phyloP scores from a whole-genome alignment of 2,329 filamentous ascomycete species.

The Microdochium nivale region DNA sequence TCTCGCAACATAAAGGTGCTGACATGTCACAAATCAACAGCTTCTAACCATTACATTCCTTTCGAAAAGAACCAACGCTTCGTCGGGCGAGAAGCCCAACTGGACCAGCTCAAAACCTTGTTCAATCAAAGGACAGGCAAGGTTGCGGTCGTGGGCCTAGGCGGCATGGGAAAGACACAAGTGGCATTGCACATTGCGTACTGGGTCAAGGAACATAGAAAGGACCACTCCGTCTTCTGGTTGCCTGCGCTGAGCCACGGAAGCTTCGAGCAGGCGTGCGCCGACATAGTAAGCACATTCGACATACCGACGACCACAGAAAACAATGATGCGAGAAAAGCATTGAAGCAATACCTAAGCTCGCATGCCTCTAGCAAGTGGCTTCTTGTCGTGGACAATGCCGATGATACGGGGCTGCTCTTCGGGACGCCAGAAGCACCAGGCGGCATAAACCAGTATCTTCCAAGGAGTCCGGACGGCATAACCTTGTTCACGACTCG shows the following conservation, averaged over 20 bases:
- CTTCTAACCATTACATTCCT: neutral
- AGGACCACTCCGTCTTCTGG: constrained; percentile 31
- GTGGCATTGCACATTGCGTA: constrained; percentile 26
- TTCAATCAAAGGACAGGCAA: constrained; percentile 12
- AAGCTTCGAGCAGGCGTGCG: constrained; percentile 26
- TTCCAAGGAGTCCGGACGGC: constrained; percentile 23
- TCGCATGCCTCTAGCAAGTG: constrained; percentile 17
- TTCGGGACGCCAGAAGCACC: constrained; percentile 6
- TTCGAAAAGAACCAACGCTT: neutral
- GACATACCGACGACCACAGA: constrained; percentile 18
- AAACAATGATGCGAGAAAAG: constrained; percentile 22
- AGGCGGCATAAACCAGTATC: constrained; percentile 14
- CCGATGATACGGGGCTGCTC: constrained; percentile 26
- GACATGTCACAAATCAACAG: neutral
- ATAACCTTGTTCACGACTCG: constrained; percentile 28
- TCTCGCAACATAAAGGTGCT: neutral
- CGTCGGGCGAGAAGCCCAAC: neutral
- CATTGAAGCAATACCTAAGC: constrained; percentile 24
- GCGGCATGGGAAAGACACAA: constrained; percentile 29
- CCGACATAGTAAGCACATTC: constrained; percentile 19
- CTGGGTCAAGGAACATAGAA: constrained; percentile 11
- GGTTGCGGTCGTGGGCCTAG: constrained; percentile 19
- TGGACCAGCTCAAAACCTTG: constrained; percentile 2
- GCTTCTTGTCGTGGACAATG: constrained; percentile 37
- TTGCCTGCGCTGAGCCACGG: constrained; percentile 18